Base-by-base conservation (phyloP, 2,329 filamentous ascomycete species). In the Arthrobotrys iridis region DNA sequence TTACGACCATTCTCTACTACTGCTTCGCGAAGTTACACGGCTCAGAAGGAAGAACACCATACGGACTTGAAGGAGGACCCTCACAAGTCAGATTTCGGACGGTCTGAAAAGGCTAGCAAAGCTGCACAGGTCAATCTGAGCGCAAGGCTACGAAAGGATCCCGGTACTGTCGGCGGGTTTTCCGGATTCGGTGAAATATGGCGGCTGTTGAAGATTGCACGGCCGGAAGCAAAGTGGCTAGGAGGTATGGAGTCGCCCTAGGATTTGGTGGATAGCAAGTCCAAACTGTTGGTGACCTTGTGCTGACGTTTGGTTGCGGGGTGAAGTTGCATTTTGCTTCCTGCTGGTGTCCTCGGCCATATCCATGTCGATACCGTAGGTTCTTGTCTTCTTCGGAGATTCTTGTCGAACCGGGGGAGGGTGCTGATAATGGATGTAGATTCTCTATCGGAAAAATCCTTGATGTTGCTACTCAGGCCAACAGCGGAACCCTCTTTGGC, bases 401-500 rank as follows among this genome's bases (percentile, higher is more conserved):
- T 37, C n/a, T 20, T 30, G 2, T n/a, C n/a, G n/a, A n/a, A n/a
- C 4, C 15, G 30, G 10, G 40, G 28, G 8, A 30, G 8, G 4
- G 15, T 22, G 18, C 22, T 40, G 64, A 62, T 35, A 13, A 59
- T 70, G 58, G 74, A 11, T 40, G 4, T 77, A 79, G 79, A 20
- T 97, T 97, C 81, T 96, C 93, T 0, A 96, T 99, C 78, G 95
- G 95, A 67, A 94, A 93, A 81, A 96, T 99, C 77, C 85, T 99
- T 81, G 95, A 99, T 83, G 88, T 95, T 62, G 93, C 94, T 6
- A 96, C 93, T 7, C 91, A 93, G 80, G 86, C 88, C 41, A 84
- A 88, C 6, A 85, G 85, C 18, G 89, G 91, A 60, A 90, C 88
- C 65, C 85, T 98, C 10, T 95, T 98, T 81, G 95, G 95, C 18